Conservation (phyloP, 805 yeast species). For the Yarrowia sp. region DNA sequence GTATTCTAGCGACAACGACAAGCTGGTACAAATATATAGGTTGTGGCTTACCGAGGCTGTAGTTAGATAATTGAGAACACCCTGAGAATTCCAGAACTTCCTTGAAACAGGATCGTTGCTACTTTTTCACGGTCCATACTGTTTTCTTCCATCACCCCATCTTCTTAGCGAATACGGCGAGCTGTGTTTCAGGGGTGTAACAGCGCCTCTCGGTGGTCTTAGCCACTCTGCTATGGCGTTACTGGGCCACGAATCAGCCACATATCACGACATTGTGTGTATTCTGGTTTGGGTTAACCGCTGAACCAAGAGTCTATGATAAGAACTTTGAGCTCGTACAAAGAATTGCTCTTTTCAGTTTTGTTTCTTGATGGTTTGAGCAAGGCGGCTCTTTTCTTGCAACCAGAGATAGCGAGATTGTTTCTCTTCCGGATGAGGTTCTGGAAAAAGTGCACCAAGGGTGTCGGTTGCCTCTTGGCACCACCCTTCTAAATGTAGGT, state of each 20-base stretch:
- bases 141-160: background rate
- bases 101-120: no score
- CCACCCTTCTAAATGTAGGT: background rate
- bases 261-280: slow-evolving; percentile 24
- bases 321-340: background rate
- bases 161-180: background rate
- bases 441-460: no score
- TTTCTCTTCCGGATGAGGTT: no score
- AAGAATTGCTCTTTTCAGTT: background rate
- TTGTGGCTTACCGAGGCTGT: background rate
- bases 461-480: background rate
- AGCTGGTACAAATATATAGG: background rate
- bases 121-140: no score
- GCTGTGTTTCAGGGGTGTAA: background rate
- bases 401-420: no score
- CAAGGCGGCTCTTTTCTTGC: no score
- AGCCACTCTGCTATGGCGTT: background rate
- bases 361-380: no score
- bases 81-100: no score
- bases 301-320: background rate
- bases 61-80: no score
- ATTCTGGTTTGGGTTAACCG: background rate
- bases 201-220: background rate
- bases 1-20: no score
- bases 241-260: slow-evolving; percentile 25